Base-by-base conservation (phyloP, 495 filamentous ascomycete species). In the Neurospora africana region DNA sequence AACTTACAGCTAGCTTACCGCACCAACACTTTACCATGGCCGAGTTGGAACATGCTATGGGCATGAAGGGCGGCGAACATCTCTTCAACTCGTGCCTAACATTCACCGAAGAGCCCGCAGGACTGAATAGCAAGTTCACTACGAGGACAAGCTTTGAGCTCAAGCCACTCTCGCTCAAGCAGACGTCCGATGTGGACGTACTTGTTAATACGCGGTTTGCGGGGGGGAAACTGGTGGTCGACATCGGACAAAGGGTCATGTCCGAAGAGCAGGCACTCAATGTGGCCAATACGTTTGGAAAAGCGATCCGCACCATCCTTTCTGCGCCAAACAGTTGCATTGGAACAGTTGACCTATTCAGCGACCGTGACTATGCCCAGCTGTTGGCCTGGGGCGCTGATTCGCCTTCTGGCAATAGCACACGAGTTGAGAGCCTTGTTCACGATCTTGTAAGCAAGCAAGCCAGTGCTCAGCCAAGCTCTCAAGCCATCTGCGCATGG, bases 31-130 rank as follows among this genome's bases (percentile, higher is more conserved):
- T 86, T 67, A 81, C 84, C 11, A 70, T 83, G 53, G 75, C 76
- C 11, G 79, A 82, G 61, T 74, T 86, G 8, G 80, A 83, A 67
- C 83, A 86, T 70, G 79, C 81, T 10, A 79, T 84, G 68, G 81
- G 80, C 36, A 78, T 80, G 36, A 83, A 79, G 61, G 84, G 82
- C 9, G 77, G 74, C 39, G 76, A 79, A 36, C 79, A 74, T 7
- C 78, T 86, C 10, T 86, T 83, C 72, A 86, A 86, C 72, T 83
- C 84, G 0, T 84, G 79, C 43, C 73, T 86, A 8, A 82, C 82
- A 5, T 85, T 85, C 47, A 80, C 80, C 17, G 83, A 84, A 47
- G 81, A 84, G 68, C 76, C 78, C 1, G 75, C 73, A 1, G 79
- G 75, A 1, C 70, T 80, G 65, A 82, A 82, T 70, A 82, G 79